phyloP scores from a whole-genome alignment of 441 rosid genomes.

The Breynia disticha region DNA sequence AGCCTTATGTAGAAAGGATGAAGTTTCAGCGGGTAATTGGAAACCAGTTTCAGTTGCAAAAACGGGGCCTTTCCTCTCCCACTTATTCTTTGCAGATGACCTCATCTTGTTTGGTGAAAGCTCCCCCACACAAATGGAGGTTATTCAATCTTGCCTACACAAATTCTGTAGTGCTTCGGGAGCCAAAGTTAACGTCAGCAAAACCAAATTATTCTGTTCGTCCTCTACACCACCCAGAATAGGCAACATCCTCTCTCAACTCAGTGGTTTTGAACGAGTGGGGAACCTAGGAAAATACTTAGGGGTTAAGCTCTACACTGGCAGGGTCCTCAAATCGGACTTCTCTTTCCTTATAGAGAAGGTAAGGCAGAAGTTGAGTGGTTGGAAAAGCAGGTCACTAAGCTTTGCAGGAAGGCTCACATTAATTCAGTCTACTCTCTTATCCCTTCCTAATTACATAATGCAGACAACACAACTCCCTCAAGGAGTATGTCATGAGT shows the following conservation, averaged over 20 bases:
- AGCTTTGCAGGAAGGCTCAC: background rate
- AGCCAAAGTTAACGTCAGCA: no score
- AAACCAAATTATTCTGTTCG: no score
- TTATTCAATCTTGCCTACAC: background rate
- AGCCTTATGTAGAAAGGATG: background rate
- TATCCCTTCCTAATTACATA: background rate
- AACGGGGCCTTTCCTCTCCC: background rate
- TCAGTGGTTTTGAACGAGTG: background rate
- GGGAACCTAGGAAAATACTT: background rate
- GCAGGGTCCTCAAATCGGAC: no score
- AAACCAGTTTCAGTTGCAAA: background rate
- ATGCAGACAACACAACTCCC: background rate
- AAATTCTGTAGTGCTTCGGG: background rate
- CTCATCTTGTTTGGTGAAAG: background rate
- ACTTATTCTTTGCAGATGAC: background rate
- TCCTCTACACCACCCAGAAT: no score
- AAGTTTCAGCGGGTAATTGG: background rate
- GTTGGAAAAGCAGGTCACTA: no score
- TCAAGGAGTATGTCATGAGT: background rate
- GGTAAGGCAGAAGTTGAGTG: background rate
- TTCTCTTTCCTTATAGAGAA: background rate
- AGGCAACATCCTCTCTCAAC: no score
- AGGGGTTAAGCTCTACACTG: no score
- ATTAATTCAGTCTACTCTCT: background rate
- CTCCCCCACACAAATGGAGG: background rate